These are phyloP conservation scores for Leishmania martiniquensis DNA, from an alignment of 208 protist species.

Conservation along the genomic window DNA sequence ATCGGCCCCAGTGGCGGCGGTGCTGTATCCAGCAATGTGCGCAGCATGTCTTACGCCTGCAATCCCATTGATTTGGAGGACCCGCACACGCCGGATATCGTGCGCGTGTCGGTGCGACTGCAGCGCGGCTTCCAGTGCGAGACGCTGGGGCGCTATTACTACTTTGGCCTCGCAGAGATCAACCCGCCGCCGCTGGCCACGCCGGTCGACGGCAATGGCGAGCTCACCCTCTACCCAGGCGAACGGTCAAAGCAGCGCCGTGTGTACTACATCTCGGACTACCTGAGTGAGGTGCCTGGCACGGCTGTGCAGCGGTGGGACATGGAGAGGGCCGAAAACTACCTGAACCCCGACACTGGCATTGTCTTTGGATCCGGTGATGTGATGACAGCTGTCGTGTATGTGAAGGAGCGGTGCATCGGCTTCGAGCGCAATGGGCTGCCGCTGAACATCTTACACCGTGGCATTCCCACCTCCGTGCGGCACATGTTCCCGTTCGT, in stretches of 20 bases:
- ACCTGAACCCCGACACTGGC: constrained; percentile 60
- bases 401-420: constrained; percentile 60
- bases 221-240: constrained; percentile 50
- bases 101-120: constrained; percentile 71
- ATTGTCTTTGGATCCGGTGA: constrained; percentile 88
- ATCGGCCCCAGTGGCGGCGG: background rate
- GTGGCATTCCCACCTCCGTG: constrained; percentile 50
- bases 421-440: constrained; percentile 81
- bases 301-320: constrained; percentile 56
- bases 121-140: constrained; percentile 63
- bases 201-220: constrained; percentile 3
- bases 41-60: constrained; percentile 43
- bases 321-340: constrained; percentile 38
- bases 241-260: constrained; percentile 43
- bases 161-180: constrained; percentile 64
- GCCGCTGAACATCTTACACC: constrained; percentile 72
- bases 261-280: constrained; percentile 72
- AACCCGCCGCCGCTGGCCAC: constrained; percentile 21
- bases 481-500: constrained; percentile 81
- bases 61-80: constrained; percentile 69
- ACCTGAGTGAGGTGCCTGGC: constrained; percentile 47
- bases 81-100: constrained; percentile 51
- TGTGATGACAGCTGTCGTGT: constrained; percentile 79
- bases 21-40: constrained; percentile 24
- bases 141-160: constrained; percentile 79